A percentile compares a stretch with the other conserved stretches of the same genome.
These are phyloP conservation scores for Hypoxylon sp. DNA, from an alignment of 2,329 filamentous ascomycete genomes.

Conservation along the genomic window DNA sequence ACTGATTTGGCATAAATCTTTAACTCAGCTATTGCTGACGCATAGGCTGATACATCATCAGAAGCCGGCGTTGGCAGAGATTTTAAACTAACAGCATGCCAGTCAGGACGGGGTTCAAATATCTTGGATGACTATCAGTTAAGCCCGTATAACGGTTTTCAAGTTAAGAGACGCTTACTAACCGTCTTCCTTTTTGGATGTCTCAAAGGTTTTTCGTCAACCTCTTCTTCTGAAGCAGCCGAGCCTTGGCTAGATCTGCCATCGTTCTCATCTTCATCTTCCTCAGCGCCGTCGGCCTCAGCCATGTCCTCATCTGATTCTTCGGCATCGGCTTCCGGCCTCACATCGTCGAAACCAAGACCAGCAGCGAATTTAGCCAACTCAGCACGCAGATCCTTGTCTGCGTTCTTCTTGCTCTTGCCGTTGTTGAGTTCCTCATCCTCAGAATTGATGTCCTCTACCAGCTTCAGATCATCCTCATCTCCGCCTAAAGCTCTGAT, in stretches of 20 bases:
- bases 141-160: slow-evolving; percentile 3
- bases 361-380: slow-evolving; percentile 66
- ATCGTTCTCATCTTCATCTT: slow-evolving; percentile 58
- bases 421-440: slow-evolving; percentile 59
- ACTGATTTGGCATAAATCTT: slow-evolving; percentile 81
- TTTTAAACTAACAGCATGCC: slow-evolving; percentile 65
- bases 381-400: slow-evolving; percentile 66
- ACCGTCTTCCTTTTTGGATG: slow-evolving; percentile 59
- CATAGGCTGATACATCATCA: slow-evolving; percentile 63
- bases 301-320: slow-evolving; percentile 58
- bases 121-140: slow-evolving; percentile 57
- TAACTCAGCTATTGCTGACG: slow-evolving; percentile 64
- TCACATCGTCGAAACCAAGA: slow-evolving; percentile 64
- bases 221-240: slow-evolving; percentile 43
- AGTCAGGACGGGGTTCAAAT: slow-evolving; percentile 71
- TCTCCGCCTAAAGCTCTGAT: slow-evolving; percentile 76
- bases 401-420: slow-evolving; percentile 55
- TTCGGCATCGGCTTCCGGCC: slow-evolving; percentile 57
- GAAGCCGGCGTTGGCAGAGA: slow-evolving; percentile 61
- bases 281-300: slow-evolving; percentile 49
- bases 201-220: slow-evolving; percentile 50
- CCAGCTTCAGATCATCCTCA: slow-evolving; percentile 73
- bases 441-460: slow-evolving; percentile 69
- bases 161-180: slow-evolving; percentile 56
- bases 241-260: slow-evolving; percentile 56